These are phyloP conservation scores for Mucor plumbeus DNA, from an alignment of 371 early-diverging fungal species.

Conservation along the genomic window DNA sequence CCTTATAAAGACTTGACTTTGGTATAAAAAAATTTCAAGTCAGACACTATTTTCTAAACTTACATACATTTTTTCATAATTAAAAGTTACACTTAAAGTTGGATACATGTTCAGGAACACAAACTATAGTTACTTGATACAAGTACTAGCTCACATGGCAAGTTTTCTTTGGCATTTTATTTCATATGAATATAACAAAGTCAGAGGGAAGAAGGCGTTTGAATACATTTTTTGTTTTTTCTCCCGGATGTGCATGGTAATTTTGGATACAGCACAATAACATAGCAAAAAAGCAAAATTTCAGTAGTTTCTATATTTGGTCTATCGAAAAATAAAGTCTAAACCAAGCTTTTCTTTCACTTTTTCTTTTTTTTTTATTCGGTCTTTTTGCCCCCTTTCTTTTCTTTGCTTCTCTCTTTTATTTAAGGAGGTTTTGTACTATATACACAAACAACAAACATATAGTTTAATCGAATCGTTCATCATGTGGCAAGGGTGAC, in stretches of 20 bases:
- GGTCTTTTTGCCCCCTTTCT: not conserved
- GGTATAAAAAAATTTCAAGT: no score
- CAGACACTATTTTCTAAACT: no score
- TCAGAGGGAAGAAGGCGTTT: not conserved
- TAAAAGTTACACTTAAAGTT: not conserved
- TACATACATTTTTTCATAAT: no score
- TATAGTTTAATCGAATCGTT: not conserved
- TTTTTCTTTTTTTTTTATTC: not conserved
- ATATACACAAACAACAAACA: conserved; percentile 1
- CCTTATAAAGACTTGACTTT: no score
- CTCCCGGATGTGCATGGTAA: not conserved
- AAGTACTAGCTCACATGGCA: not conserved
- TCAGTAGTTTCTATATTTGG: not conserved
- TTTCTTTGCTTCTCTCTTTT: not conserved
- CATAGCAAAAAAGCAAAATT: not conserved
- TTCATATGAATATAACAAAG: not conserved
- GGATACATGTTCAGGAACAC: not conserved
- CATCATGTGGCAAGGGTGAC: conserved; percentile 5
- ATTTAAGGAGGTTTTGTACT: not conserved
- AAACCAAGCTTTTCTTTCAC: no score
- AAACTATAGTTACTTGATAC: not conserved
- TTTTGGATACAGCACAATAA: not conserved
- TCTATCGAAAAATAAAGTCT: not conserved
- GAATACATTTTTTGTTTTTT: not conserved
- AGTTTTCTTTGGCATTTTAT: conserved; percentile 1